These are phyloP conservation scores for Pinus albicaulis DNA, from an alignment of 75 land plant genomes.

Conservation along the genomic window DNA sequence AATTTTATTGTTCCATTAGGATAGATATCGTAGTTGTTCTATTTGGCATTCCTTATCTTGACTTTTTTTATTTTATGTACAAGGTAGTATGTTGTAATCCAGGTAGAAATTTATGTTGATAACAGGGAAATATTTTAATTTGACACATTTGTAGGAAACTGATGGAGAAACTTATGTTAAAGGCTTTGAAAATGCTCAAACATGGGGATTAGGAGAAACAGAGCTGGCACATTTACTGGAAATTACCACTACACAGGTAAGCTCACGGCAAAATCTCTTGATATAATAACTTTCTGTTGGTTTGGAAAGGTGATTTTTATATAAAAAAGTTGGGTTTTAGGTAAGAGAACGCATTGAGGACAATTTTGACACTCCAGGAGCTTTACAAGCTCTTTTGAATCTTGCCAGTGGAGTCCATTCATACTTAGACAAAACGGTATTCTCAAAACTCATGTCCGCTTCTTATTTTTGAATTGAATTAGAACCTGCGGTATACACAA, in stretches of 20 bases:
- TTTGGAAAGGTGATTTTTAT: background rate
- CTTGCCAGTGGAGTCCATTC: conserved; percentile 38
- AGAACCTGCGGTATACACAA: background rate
- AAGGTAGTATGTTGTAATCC: background rate
- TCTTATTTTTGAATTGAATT: background rate
- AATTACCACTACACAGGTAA: conserved; percentile 20
- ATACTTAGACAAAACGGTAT: conserved; percentile 29
- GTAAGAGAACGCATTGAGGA: conserved; percentile 36
- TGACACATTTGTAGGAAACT: background rate
- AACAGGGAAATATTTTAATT: background rate
- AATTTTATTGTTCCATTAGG: too few relatives aligned
- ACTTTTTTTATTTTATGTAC: background rate
- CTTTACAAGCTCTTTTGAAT: conserved; percentile 24
- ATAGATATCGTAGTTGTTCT: background rate
- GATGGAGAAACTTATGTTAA: conserved; percentile 15
- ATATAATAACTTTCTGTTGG: background rate
- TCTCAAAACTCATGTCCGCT: background rate
- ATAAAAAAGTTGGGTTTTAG: conserved; percentile 10
- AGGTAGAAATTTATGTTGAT: background rate
- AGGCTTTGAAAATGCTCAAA: conserved; percentile 21
- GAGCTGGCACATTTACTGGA: conserved; percentile 11
- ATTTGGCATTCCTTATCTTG: conserved; percentile 6
- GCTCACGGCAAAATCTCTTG: background rate
- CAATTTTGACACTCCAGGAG: conserved; percentile 46
- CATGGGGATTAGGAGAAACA: conserved; percentile 18